phyloP scores from a whole-genome alignment of 2,329 filamentous ascomycete species.

The Neonectria magnoliae region DNA sequence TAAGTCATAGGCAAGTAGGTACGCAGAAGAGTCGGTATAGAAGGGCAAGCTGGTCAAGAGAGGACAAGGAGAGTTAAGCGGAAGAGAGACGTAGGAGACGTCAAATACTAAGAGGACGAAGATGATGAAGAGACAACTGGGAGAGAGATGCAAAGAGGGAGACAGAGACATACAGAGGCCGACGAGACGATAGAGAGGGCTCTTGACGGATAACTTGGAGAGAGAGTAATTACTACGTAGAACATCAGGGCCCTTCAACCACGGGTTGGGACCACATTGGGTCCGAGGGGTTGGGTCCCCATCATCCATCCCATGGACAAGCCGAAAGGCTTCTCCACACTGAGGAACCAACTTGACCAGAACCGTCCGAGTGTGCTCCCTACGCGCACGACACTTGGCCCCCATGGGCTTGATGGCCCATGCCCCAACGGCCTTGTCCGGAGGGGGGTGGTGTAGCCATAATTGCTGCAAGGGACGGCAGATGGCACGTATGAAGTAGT shows the following conservation, averaged over 20 bases:
- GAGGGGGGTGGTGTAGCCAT: slow-evolving; percentile 21
- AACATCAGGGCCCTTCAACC: slow-evolving; percentile 10
- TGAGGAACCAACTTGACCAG: slow-evolving; percentile 19
- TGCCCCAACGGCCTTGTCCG: slow-evolving; percentile 25
- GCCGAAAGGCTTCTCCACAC: slow-evolving; percentile 23
- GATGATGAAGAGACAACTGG: neutral
- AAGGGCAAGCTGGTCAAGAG: neutral
- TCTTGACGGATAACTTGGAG: neutral
- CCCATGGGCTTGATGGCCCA: slow-evolving; percentile 22
- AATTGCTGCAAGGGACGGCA: slow-evolving; percentile 15
- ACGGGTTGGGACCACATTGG: slow-evolving; percentile 19
- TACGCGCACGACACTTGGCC: slow-evolving; percentile 25
- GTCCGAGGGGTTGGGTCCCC: slow-evolving; percentile 16
- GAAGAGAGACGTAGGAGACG: no score
- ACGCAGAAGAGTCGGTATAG: neutral
- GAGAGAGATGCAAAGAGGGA: neutral
- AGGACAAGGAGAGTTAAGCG: neutral
- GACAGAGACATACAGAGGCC: neutral
- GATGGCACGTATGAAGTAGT: neutral
- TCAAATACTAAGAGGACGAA: neutral
- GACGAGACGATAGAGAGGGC: neutral
- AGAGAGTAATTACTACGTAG: slow-evolving; percentile 1
- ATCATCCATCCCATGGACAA: slow-evolving; percentile 12
- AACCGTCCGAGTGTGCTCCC: slow-evolving; percentile 17
- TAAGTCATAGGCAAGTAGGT: neutral